Base-by-base conservation (phyloP, 805 yeast genomes). In the Myxozyma mucilagina region DNA sequence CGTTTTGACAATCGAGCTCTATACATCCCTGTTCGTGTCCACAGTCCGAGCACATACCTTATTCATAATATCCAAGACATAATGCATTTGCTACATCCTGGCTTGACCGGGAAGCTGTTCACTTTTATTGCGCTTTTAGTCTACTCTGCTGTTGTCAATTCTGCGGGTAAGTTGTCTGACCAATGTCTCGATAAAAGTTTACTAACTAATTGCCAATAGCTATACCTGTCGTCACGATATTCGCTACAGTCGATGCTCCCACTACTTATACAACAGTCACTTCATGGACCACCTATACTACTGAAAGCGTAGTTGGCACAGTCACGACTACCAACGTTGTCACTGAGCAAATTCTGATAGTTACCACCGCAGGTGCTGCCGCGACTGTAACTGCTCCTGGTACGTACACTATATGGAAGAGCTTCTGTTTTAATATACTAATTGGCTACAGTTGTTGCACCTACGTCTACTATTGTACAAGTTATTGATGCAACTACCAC, bases 281-380 rank as follows among this genome's bases (percentile, higher is more conserved):
- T 11, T 48, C 56, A 20, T 49, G 50, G 47, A 45, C 55, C 9
- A 45, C 47, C 11, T 48, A 47, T 18, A 52, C 63, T 39, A 55
- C 63, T 32, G 57, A 60, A 20, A 47, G 52, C 29, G 52, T 54
- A 18, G 57, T 50, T 39, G 64, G 64, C 34, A 64, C 67, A n/a
- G 62, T 55, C 10, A 53, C 67, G 7, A 58, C 64, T n/a, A 62
- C 69, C 11, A 48, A 53, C 24, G 63, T 62, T 20, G 56, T 58
- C 10, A 61, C 69, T 44, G 57, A 60, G 38, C 45, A 50, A 51
- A 47, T 60, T 58, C 44, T 53, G 9, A 29, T 48, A 6, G 52
- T 50, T 14, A 35, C 56, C 7, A 45, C 47, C 24, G 53, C 16
- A 5, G 53, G 34, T 31, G 61, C 38, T 29, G 45, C 13, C 6